A percentile compares a stretch with the other conserved stretches of the same genome.
Evolutionary conservation across 805 yeast genomes (phyloP).

Genomic region (Starmerella powellii): DNA sequence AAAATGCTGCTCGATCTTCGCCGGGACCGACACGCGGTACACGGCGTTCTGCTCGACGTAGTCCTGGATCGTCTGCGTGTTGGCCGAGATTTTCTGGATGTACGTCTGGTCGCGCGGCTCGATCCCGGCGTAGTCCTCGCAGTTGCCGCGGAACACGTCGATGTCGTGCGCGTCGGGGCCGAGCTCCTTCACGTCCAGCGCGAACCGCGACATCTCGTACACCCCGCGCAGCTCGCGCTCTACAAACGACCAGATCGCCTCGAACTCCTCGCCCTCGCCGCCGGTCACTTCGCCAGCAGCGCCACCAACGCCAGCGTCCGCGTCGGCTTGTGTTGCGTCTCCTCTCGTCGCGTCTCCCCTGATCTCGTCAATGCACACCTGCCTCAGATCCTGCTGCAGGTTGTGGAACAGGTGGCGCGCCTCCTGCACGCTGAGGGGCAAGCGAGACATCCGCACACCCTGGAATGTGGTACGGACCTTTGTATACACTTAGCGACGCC

Average conservation of each 20-base stretch:
- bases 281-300: too few relatives aligned
- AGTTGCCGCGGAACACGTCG: constrained; percentile 17
- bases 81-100: constrained; percentile 3
- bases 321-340: too few relatives aligned
- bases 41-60: constrained; percentile 2
- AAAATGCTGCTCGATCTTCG: constrained; percentile 5
- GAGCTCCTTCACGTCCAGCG: constrained; percentile 48
- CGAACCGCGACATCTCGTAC: constrained; percentile 46
- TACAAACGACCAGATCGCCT: constrained; percentile 26
- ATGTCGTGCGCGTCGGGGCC: constrained; percentile 17
- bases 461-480: too few relatives aligned
- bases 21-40: constrained; percentile 13
- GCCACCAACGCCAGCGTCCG: too few relatives aligned
- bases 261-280: too few relatives aligned
- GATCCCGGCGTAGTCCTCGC: constrained; percentile 21
- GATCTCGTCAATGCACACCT: constrained; percentile 35
- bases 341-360: too few relatives aligned
- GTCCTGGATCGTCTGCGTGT: constrained; percentile 9
- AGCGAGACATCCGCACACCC: background rate
- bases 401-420: constrained; percentile 13
- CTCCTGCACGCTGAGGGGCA: constrained; percentile 8
- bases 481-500: too few relatives aligned
- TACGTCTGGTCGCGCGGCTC: constrained; percentile 19
- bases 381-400: constrained; percentile 4
- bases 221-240: constrained; percentile 33